Evolutionary conservation across 805 yeast genomes (phyloP).

Genomic region (Candida stauntonica): DNA sequence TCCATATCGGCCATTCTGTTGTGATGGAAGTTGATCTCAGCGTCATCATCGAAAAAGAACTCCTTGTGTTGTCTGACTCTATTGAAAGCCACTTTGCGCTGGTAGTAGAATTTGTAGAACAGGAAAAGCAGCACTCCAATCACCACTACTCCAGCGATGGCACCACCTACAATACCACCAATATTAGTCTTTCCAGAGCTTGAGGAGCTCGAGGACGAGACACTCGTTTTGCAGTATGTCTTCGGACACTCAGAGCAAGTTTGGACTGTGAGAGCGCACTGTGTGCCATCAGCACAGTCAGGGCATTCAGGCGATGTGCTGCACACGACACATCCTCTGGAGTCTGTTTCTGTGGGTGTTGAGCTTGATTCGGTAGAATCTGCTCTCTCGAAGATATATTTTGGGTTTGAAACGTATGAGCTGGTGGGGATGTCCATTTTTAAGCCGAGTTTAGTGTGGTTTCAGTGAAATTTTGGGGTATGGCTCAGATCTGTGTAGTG

Average conservation of each 20-base stretch:
- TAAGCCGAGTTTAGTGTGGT: background rate
- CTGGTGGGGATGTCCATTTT: conserved; percentile 2
- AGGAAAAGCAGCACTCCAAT: conserved; percentile 38
- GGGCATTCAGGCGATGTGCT: conserved; percentile 47
- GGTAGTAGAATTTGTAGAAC: conserved; percentile 41
- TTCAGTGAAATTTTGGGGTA: too few relatives aligned
- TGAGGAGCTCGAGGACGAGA: conserved; percentile 13
- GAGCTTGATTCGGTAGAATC: conserved; percentile 3
- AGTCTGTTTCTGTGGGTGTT: conserved; percentile 9
- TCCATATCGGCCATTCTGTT: conserved; percentile 28
- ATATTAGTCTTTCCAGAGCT: conserved; percentile 24
- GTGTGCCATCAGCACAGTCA: conserved; percentile 44
- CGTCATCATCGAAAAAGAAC: conserved; percentile 27
- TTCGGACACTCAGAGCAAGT: conserved; percentile 56
- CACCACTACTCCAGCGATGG: conserved; percentile 56
- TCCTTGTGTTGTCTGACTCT: conserved; percentile 27
- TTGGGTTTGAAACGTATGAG: background rate
- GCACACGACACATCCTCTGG: conserved; percentile 40
- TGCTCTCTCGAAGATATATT: conserved; percentile 7
- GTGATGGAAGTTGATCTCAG: conserved; percentile 27
- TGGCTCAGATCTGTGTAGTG: too few relatives aligned
- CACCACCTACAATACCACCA: conserved; percentile 72
- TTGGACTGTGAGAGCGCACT: conserved; percentile 51
- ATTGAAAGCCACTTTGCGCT: conserved; percentile 29
- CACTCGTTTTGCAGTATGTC: conserved; percentile 41